Evolutionary conservation across 441 rosid genomes (phyloP), one percentile per base, ranked within the genome.

Genomic region (Adansonia rubrostipa): DNA sequence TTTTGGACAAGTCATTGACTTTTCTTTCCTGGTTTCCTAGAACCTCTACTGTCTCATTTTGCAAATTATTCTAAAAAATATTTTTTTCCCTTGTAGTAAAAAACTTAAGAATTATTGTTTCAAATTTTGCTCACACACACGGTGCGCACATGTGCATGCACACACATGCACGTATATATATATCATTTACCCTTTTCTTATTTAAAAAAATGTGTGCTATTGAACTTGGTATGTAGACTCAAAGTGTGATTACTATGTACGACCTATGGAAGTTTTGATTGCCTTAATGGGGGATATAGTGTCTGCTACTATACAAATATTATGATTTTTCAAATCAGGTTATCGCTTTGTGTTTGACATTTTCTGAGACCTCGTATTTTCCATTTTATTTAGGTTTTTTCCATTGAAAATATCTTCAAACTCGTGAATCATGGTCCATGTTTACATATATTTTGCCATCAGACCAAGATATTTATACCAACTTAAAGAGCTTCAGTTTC

Each of bases 401-500:
- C 19, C 60, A 14, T 15, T 56, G 40, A 17, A 10, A 10, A 20
- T 9, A 24, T 24, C 2, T 73, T 36, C 40, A 36, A 36, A 36
- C 40, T 36, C 40, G 40, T 36, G 40, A 36, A 36, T 36, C 60
- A 14, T 28, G 44, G 48, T 24, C 61, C 33, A 28, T 58, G 47
- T 62, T 63, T 15, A 50, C 28, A 50, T 61, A 62, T 24, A 58
- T 40, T 54, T 53, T 76, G 9, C 66, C 15, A 40, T 56, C 19
- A 72, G 36, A 56, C 63, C 50, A 17, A 7, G 19, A 53, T 44
- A 65, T 17, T 54, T 51, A 14, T 58, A 65, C 28, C 33, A 65
- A 53, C 36, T 51, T 64, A n/a, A 51, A 54, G 67, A 36, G 79
- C 44, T 71, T 24, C 62, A n/a, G 63, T 71, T 28, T 63, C n/a